Conservation (phyloP, 352 stramenopile genomes). For the Phytophthora sojae region DNA sequence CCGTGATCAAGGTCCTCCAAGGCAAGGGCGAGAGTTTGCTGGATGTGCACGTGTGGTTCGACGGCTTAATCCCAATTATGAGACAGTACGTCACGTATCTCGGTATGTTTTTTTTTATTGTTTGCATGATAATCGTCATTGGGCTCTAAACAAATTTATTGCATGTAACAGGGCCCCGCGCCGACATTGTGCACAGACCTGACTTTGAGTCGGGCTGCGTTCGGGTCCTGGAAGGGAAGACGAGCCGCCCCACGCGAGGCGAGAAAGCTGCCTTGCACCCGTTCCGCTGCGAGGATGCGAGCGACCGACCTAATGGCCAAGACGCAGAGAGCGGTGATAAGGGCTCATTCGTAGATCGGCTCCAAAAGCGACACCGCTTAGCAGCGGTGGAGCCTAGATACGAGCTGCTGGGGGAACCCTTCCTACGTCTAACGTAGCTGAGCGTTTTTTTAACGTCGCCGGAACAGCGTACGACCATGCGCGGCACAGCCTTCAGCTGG, state of each 20-base stretch:
- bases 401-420: background rate
- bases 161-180: background rate
- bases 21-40: background rate
- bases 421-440: background rate
- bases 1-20: background rate
- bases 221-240: background rate
- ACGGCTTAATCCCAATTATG: background rate
- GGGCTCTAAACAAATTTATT: background rate
- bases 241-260: background rate
- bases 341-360: conserved; percentile 4
- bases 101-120: background rate
- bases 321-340: background rate
- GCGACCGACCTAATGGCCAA: background rate
- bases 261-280: conserved; percentile 4
- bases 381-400: background rate
- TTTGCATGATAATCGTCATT: background rate
- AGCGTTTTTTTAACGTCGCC: conserved; percentile 12
- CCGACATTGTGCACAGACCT: conserved; percentile 35
- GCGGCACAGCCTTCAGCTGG: background rate
- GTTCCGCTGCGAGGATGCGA: background rate
- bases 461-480: conserved; percentile 6
- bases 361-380: conserved; percentile 2
- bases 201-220: conserved; percentile 16
- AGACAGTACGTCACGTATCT: background rate
- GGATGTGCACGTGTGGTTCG: background rate